Evolutionary conservation across 495 filamentous ascomycete genomes (phyloP), one percentile per base, ranked within the genome.

Genomic region (Symbiotaphrina buchneri): DNA sequence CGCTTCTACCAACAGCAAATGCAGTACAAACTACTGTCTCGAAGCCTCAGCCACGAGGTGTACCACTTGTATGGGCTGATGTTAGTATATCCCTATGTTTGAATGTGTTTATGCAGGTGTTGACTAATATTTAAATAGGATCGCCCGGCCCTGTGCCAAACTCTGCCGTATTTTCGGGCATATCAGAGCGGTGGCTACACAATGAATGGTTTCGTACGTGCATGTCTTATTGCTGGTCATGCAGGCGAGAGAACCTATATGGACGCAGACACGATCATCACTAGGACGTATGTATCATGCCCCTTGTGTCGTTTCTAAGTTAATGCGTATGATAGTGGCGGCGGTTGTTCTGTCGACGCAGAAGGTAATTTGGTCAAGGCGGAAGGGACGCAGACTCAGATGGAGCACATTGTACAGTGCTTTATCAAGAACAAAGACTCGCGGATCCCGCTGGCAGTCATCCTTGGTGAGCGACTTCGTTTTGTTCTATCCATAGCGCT

Each of bases 61-160:
- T 46, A 3, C 70, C 72, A 1, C 47, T 47, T 5, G 59, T 63
- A 0, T 77, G 68, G 67, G 55, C 73, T 18, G 48, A 74, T 22
- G 57, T 63, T 33, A 31, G 41, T 27, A 10, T 11, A 1, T 4
- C 8, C 3, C 11, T 2, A 4, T 0, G 11, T n/a, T n/a, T n/a
- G n/a, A n/a, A n/a, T n/a, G n/a, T n/a, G n/a, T n/a, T n/a, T n/a
- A n/a, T n/a, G n/a, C n/a, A n/a, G n/a, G n/a, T n/a, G n/a, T n/a
- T n/a, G n/a, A 39, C 11, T 13, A 16, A 27, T 14, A n/a, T 21
- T 3, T 27, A 11, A 15, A 4, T 21, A 62, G 44, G 51, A 40
- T 23, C 64, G 81, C 5, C 61, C 67, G 10, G 60, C 58, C 0
- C 43, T 87, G 3, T 73, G 65, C 37, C 75, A 84, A 41, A 56